Base-by-base conservation (phyloP, 129 eudicot species). In the Pulicaria dysenterica region DNA sequence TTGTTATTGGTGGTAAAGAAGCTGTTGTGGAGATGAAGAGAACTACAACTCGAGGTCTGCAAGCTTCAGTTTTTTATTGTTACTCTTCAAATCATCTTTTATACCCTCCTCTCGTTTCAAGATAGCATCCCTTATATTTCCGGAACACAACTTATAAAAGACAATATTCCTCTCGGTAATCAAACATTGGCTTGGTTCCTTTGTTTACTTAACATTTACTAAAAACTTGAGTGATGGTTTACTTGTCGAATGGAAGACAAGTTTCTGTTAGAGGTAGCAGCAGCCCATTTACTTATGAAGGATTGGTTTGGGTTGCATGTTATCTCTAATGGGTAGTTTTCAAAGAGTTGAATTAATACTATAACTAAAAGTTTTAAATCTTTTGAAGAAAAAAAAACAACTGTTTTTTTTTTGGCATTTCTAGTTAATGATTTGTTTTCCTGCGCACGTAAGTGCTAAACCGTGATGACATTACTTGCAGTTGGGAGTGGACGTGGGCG, bases 31-130 rank as follows among this genome's bases (percentile, higher is more conserved):
- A 87, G 83, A 79, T 75, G 55, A 87, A 87, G 77, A 87, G 84
- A 74, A 84, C 92, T 38, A 81, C 87, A 6, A 81, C 86, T 36
- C 83, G 92, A 81, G 92, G 92, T 81, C 46, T 48, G 73, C 51
- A 36, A 74, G 24, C 55, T 64, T 42, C 43, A 36, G 17, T 69
- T 14, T 39, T 57, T 45, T 57, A 3, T 53, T 45, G 14, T 78
- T 61, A 8, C 64, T 55, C 45, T 77, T 41, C 54, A 13, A 59
- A 5, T 59, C 17, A 67, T 62, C 70, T 73, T 61, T 41, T 53
- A 38, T 60, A 7, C 60, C 16, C 31, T 42, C 46, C 8, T 49
- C 36, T 44, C 14, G 12, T 58, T 58, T 72, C 67, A 44, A 58
- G 77, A 59, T 58, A 5, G 6, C 15, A 10, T 38, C 36, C 3